Evolutionary conservation across 2,329 filamentous ascomycete species (phyloP), one percentile per base, ranked within the genome.

Genomic region (Claviceps capensis): DNA sequence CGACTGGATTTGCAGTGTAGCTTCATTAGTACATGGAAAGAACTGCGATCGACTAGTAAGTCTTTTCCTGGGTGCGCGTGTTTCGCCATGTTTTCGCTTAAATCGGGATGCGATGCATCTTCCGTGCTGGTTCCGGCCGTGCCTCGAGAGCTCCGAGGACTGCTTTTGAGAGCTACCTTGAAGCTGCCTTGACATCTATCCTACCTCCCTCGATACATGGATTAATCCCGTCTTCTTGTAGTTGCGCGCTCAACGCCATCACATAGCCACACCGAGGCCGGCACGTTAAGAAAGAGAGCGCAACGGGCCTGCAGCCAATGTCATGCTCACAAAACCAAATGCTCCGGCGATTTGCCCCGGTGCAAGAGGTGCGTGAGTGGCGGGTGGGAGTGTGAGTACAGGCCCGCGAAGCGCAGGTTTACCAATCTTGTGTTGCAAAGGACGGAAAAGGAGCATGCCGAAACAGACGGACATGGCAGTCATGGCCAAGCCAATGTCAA

Each of bases 291-390:
- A 23, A 71, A 69, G 52, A 64, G 69, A 38, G 69, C 69, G 4
- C 69, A 71, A 51, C 58, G 68, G 48, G 69, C 69, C n/a, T 72
- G 69, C 55, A 63, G 61, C 23, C 63, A 70, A 49, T 72, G 69
- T 36, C 69, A 71, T 54, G 53, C 62, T 3, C 68, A 71, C 57
- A 72, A 72, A 57, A 71, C 69, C 1, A 71, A 70, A 53, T 72
- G 69, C 53, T 70, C 68, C 1, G 68, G 69, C 19, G 69, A 71
- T 48, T 52, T 69, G 46, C 69, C 69, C 5, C 59, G 59, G 30
- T 72, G 69, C 55, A 64, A 65, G 54, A 60, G 69, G 51, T 72
- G 69, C 55, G 63, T 67, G 46, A 54, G 54, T 1, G 58, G 59
- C 34, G 61, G 62, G 26, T 55, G 71, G n/a, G 48, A 51, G 16